Evolutionary conservation across 108 stramenopile genomes (phyloP).

Genomic region (Nitzschia sp.): DNA sequence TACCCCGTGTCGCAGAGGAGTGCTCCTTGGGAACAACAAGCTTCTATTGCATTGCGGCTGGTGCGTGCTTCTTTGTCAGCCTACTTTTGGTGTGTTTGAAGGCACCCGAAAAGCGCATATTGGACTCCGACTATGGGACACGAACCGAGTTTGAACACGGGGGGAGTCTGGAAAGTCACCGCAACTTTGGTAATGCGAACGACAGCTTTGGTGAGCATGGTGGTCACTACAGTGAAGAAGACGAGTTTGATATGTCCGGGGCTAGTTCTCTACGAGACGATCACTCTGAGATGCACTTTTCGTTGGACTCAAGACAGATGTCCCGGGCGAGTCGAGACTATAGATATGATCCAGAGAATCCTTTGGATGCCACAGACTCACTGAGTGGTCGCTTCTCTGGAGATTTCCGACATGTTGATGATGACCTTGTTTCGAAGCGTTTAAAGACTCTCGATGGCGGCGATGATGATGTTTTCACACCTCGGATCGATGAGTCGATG

Average conservation of each 20-base stretch:
- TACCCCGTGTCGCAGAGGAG: slow-evolving; percentile 51
- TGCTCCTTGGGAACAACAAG: slow-evolving; percentile 56
- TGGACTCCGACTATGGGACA: slow-evolving; percentile 61
- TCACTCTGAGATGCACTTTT: slow-evolving; percentile 1
- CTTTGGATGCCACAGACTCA: neutral
- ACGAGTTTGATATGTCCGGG: neutral
- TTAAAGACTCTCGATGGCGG: neutral
- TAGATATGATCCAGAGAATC: slow-evolving; percentile 1
- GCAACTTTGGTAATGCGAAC: neutral
- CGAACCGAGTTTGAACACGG: slow-evolving; percentile 30
- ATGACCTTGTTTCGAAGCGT: neutral
- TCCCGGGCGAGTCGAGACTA: neutral
- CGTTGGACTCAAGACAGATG: slow-evolving; percentile 1
- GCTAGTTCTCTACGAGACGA: slow-evolving; percentile 9
- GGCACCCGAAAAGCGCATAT: slow-evolving; percentile 50
- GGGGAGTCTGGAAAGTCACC: neutral
- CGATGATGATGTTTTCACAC: neutral
- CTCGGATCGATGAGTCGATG: neutral
- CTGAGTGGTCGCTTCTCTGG: neutral
- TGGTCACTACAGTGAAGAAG: neutral
- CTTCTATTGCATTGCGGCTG: slow-evolving; percentile 45
- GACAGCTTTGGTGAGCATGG: slow-evolving; percentile 2
- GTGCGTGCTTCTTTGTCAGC: slow-evolving; percentile 45
- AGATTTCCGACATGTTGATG: neutral
- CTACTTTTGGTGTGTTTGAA: slow-evolving; percentile 62